phyloP scores from a whole-genome alignment of 2,329 filamentous ascomycete species.

The Venturia asperata region DNA sequence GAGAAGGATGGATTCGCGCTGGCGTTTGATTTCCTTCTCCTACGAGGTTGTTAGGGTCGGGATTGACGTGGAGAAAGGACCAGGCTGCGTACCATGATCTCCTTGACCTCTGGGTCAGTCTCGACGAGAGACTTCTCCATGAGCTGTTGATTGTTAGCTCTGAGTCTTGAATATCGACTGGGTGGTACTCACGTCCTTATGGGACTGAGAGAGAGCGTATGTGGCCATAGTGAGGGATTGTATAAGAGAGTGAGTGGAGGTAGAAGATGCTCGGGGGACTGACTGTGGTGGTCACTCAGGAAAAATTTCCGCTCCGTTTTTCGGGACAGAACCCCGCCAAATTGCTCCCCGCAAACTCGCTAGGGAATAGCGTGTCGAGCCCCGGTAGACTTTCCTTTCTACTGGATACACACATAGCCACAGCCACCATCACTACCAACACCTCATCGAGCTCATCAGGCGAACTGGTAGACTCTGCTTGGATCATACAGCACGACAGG shows the following conservation, averaged over 20 bases:
- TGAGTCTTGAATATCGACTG: constrained; percentile 22
- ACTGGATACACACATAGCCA: no score
- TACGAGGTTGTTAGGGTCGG: constrained; percentile 33
- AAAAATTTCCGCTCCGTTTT: background rate
- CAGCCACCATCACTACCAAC: no score
- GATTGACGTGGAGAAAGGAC: background rate
- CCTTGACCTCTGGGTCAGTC: constrained; percentile 85
- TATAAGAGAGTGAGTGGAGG: background rate
- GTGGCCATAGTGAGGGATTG: constrained; percentile 25
- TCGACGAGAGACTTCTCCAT: constrained; percentile 92
- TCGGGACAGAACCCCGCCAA: background rate
- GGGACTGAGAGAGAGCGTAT: constrained; percentile 60
- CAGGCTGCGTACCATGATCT: constrained; percentile 74
- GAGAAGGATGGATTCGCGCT: constrained; percentile 88
- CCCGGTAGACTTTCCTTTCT: no score
- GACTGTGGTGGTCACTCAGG: constrained; percentile 1
- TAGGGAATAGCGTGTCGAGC: background rate
- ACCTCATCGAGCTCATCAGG: no score
- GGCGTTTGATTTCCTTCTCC: constrained; percentile 91
- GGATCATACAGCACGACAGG: no score
- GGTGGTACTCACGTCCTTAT: constrained; percentile 52
- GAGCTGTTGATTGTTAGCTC: constrained; percentile 51
- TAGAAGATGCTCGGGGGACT: background rate
- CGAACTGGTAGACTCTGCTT: no score
- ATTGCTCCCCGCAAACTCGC: background rate